These are phyloP conservation scores for Actinomucor elegans DNA, from an alignment of 371 early-diverging fungal species.

Conservation along the genomic window DNA sequence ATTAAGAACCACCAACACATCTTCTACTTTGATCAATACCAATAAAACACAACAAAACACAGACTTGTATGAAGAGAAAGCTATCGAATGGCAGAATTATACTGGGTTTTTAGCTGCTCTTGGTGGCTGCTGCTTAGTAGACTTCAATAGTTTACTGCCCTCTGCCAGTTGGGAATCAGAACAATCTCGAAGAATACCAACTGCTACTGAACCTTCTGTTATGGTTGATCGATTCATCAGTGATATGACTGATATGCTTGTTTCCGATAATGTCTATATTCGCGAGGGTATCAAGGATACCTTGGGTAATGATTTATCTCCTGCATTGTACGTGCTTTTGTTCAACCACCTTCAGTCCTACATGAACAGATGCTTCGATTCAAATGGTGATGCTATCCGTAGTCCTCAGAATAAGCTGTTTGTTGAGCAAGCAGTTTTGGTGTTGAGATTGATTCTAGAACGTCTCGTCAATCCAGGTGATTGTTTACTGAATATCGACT, in stretches of 20 bases:
- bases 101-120: conserved; percentile 72
- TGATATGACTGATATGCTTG: conserved; percentile 81
- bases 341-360: conserved; percentile 71
- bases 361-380: conserved; percentile 70
- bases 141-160: neutral
- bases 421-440: conserved; percentile 83
- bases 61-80: conserved; percentile 43
- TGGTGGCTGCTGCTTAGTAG: conserved; percentile 59
- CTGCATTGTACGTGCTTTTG: conserved; percentile 76
- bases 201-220: conserved; percentile 39
- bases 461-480: conserved; percentile 69
- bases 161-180: neutral
- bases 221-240: conserved; percentile 78
- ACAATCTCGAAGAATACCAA: conserved; percentile 1
- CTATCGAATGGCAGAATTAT: conserved; percentile 66
- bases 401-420: conserved; percentile 80
- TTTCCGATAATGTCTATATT: conserved; percentile 82
- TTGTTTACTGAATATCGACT: conserved; percentile 77
- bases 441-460: conserved; percentile 81
- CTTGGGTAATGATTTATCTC: conserved; percentile 81
- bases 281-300: conserved; percentile 87
- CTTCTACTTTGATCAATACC: neutral
- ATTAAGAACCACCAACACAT: neutral
- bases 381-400: conserved; percentile 67
- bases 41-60: neutral